Evolutionary conservation across 257 asterid species (phyloP).

Genomic region (Ajuga chamaepitys): DNA sequence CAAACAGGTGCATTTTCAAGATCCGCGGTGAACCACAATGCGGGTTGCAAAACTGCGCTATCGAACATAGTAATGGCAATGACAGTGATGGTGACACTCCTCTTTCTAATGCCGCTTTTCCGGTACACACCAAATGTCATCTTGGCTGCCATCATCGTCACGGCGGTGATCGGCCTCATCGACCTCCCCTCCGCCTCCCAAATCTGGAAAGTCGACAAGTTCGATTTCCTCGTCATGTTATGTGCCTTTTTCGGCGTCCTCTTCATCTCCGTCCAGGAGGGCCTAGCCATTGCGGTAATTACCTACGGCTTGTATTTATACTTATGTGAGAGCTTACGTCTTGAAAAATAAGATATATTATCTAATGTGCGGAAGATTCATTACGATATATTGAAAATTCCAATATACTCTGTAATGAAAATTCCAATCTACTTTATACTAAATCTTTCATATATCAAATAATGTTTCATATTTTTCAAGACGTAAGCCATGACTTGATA

Average conservation of each 20-base stretch:
- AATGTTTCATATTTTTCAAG: too few species aligned
- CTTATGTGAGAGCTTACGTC: too few species aligned
- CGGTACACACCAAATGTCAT: constrained; percentile 83
- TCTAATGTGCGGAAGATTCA: too few species aligned
- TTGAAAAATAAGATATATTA: too few species aligned
- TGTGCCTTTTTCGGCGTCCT: constrained; percentile 79
- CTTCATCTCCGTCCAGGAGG: constrained; percentile 67
- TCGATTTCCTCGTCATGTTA: constrained; percentile 61
- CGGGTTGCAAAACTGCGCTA: constrained; percentile 78
- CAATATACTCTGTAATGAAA: too few species aligned
- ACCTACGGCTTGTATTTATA: too few species aligned
- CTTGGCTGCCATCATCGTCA: constrained; percentile 75
- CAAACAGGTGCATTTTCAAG: constrained; percentile 73
- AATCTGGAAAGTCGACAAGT: constrained; percentile 76
- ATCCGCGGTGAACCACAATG: constrained; percentile 92
- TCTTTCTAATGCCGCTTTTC: constrained; percentile 86
- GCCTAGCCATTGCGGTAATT: constrained; percentile 79
- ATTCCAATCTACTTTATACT: too few species aligned
- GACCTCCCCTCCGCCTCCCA: constrained; percentile 80
- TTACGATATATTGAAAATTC: too few species aligned
- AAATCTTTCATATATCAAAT: too few species aligned
- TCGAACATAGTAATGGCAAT: constrained; percentile 81
- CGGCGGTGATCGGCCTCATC: constrained; percentile 76
- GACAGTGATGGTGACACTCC: constrained; percentile 82
- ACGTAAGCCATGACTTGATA: too few species aligned